These are phyloP conservation scores for Colletotrichum incanum DNA, from an alignment of 2,329 filamentous ascomycete species.

Conservation along the genomic window DNA sequence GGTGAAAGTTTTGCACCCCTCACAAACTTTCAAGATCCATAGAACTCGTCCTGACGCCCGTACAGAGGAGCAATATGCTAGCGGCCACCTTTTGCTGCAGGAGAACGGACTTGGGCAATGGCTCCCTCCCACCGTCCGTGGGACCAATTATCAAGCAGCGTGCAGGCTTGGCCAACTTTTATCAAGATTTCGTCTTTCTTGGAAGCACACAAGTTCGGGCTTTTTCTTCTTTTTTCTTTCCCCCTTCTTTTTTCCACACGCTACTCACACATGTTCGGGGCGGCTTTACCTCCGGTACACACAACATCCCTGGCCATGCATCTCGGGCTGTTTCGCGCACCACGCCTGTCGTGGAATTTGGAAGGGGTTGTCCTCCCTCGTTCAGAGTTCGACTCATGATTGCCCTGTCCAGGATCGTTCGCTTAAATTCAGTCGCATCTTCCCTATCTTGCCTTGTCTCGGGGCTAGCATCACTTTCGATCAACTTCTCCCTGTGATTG, in stretches of 20 bases:
- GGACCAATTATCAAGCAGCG: conserved; percentile 10
- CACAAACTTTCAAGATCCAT: not conserved
- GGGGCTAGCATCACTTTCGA: not conserved
- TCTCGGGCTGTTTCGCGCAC: conserved; percentile 30
- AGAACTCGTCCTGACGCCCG: not conserved
- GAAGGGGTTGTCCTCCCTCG: conserved; percentile 1
- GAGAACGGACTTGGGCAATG: conserved; percentile 9
- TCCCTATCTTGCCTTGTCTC: not conserved
- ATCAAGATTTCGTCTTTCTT: conserved; percentile 26
- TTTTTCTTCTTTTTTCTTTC: not conserved
- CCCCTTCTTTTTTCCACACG: not conserved
- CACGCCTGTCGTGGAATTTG: conserved; percentile 10
- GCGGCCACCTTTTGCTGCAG: not conserved
- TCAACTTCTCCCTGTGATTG: not conserved
- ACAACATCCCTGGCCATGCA: conserved; percentile 32
- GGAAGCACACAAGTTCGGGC: conserved; percentile 8
- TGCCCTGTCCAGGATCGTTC: conserved; percentile 1
- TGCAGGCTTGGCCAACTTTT: conserved; percentile 12
- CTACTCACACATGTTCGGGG: conserved; percentile 9
- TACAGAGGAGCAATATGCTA: conserved; percentile 3
- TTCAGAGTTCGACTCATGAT: conserved; percentile 2
- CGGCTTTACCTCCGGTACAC: conserved; percentile 18
- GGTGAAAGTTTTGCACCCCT: conserved; percentile 10
- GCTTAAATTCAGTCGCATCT: not conserved
- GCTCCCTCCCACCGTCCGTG: not conserved